phyloP scores from a whole-genome alignment of 306 rosid genomes.

The Phaseolus lunatus region DNA sequence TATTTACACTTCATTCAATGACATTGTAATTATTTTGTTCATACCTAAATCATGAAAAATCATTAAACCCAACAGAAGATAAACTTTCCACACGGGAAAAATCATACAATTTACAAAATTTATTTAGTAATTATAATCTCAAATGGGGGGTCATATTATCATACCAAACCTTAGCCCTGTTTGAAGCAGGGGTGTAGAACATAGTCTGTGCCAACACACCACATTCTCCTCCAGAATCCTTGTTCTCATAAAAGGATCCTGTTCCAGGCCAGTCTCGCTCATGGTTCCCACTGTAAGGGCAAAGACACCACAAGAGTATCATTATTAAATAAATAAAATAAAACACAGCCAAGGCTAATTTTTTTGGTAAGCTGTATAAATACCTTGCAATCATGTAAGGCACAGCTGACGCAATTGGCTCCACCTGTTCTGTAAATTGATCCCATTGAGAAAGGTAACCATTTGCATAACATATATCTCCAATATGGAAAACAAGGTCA shows the following conservation, averaged over 20 bases:
- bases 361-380: conserved; percentile 16
- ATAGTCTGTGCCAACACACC: conserved; percentile 89
- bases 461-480: conserved; percentile 88
- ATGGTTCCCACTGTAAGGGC: conserved; percentile 79
- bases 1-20: not conserved
- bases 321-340: not conserved
- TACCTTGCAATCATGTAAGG: conserved; percentile 97
- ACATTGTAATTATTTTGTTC: not conserved
- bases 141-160: conserved; percentile 1
- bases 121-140: not conserved
- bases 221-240: conserved; percentile 97
- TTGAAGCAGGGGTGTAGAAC: conserved; percentile 87
- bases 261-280: conserved; percentile 96
- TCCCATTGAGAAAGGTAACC: conserved; percentile 97
- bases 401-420: conserved; percentile 80
- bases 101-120: not conserved
- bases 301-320: not conserved
- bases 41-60: not conserved
- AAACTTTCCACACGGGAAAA: not conserved
- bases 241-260: conserved; percentile 78
- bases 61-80: not conserved
- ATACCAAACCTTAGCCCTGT: conserved; percentile 90
- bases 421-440: conserved; percentile 87
- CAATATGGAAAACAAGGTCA: conserved; percentile 87
- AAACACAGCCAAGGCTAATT: conserved; percentile 14